Evolutionary conservation across 1,284 basidiomycete species (phyloP).

Genomic region (Ustilago curta): DNA sequence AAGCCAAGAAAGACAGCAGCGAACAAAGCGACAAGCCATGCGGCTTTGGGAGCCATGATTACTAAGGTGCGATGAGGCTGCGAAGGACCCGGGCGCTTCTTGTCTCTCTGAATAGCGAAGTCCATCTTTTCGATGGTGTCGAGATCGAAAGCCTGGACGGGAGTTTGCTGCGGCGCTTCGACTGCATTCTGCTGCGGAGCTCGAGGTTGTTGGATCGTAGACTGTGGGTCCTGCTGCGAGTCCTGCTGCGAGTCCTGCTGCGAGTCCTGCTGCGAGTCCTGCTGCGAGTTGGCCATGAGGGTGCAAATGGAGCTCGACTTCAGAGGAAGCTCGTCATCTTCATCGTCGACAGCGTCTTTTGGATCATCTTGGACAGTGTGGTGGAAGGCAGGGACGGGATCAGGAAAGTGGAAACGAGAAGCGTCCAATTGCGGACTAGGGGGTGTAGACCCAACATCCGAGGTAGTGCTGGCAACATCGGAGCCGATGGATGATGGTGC

Average conservation of each 20-base stretch:
- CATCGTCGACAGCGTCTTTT: no score
- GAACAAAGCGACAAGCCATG: conserved; percentile 30
- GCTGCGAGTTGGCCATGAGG: conserved; percentile 13
- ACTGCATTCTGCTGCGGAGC: not conserved
- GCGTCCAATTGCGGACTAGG: conserved; percentile 31
- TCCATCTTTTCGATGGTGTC: conserved; percentile 19
- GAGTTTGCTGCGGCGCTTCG: not conserved
- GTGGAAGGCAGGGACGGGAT: conserved; percentile 29
- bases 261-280: not conserved
- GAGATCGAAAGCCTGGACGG: not conserved
- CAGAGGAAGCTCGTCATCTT: conserved; percentile 5
- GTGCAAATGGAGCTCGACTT: conserved; percentile 32
- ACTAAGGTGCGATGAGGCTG: conserved; percentile 6
- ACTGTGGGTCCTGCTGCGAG: conserved; percentile 2
- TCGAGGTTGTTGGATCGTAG: not conserved
- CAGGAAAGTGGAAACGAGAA: conserved; percentile 39
- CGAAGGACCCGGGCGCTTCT: conserved; percentile 2
- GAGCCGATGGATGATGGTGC: conserved; percentile 25
- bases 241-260: not conserved
- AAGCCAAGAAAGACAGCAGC: conserved; percentile 27
- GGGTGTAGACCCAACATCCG: conserved; percentile 11
- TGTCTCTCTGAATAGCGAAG: not conserved
- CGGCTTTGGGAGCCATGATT: conserved; percentile 13
- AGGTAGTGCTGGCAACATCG: conserved; percentile 18
- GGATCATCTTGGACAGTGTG: not conserved